Conservation (phyloP, 2,329 filamentous ascomycete species). For the Pseudonectria buxi region DNA sequence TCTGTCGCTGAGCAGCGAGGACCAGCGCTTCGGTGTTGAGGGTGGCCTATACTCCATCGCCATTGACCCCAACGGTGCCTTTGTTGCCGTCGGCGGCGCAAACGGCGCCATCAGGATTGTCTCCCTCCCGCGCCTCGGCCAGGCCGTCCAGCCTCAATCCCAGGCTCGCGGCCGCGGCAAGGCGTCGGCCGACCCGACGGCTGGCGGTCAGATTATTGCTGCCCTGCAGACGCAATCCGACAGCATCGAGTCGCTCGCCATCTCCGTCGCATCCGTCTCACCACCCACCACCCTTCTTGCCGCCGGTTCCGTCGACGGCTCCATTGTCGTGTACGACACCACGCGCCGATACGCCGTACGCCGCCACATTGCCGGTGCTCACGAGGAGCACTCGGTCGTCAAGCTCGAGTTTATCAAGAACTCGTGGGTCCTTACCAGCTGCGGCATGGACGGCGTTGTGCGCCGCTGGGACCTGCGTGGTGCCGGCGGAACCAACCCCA, state of each 20-base stretch:
- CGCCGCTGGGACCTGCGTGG: constrained; percentile 76
- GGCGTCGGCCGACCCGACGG: constrained; percentile 29
- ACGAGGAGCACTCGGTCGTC: constrained; percentile 84
- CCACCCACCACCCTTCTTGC: constrained; percentile 52
- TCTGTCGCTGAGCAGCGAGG: constrained; percentile 68
- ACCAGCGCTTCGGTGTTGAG: constrained; percentile 87
- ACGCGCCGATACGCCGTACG: constrained; percentile 82
- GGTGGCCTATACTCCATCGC: constrained; percentile 87
- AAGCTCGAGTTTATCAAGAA: constrained; percentile 78
- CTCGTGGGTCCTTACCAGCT: constrained; percentile 71
- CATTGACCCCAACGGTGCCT: constrained; percentile 69
- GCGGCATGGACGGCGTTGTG: constrained; percentile 87
- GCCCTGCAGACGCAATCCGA: constrained; percentile 70
- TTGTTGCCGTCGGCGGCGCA: constrained; percentile 82
- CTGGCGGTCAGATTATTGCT: constrained; percentile 63
- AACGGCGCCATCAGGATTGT: constrained; percentile 81
- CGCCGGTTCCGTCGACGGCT: constrained; percentile 65
- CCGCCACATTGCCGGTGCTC: constrained; percentile 71
- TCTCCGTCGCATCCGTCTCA: constrained; percentile 35
- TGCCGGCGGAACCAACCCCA: constrained; percentile 26
- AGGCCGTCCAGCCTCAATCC: constrained; percentile 16
- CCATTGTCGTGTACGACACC: constrained; percentile 80
- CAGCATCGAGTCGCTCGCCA: constrained; percentile 70
- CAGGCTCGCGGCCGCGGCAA: constrained; percentile 26
- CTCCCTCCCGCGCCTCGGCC: constrained; percentile 62